Evolutionary conservation across 2,329 filamentous ascomycete species (phyloP).

Genomic region (Cladosporium sp.): DNA sequence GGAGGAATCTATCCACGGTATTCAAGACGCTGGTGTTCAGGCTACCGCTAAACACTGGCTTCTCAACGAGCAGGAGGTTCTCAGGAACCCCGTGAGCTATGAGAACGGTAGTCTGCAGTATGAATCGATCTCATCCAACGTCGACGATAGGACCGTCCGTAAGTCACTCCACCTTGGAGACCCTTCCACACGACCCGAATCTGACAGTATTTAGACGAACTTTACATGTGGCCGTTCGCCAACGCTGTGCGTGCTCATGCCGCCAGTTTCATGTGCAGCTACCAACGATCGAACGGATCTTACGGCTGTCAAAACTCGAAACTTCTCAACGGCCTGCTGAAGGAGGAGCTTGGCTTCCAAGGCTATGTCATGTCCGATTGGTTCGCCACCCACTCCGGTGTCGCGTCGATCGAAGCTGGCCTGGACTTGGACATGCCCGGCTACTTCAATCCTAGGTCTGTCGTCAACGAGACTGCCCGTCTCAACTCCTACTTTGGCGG

Average conservation of each 20-base stretch:
- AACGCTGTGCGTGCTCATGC: constrained; percentile 18
- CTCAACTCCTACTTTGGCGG: constrained; percentile 67
- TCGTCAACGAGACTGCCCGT: constrained; percentile 28
- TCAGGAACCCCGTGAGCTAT: background rate
- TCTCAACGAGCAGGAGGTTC: constrained; percentile 10
- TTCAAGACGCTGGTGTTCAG: constrained; percentile 39
- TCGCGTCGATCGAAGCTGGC: constrained; percentile 55
- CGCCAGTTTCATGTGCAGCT: constrained; percentile 31
- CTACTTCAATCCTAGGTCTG: constrained; percentile 48
- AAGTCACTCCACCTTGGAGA: background rate
- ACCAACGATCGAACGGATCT: constrained; percentile 52
- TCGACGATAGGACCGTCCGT: constrained; percentile 20
- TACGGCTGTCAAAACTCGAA: constrained; percentile 59
- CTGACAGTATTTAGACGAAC: constrained; percentile 15
- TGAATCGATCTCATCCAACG: constrained; percentile 25
- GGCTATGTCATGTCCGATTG: constrained; percentile 64
- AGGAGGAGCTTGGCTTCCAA: constrained; percentile 67
- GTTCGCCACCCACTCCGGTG: constrained; percentile 56
- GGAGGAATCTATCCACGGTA: constrained; percentile 48
- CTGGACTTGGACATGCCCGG: constrained; percentile 63
- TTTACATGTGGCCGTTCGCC: constrained; percentile 22
- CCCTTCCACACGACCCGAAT: no score
- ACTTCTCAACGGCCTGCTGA: constrained; percentile 62
- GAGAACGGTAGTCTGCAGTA: background rate
- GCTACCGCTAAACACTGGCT: constrained; percentile 23